Percentiles rank a stretch among this genome's conserved stretches.
phyloP scores from a whole-genome alignment of 352 stramenopile species.

The Thalassiosira livingstoniorum region DNA sequence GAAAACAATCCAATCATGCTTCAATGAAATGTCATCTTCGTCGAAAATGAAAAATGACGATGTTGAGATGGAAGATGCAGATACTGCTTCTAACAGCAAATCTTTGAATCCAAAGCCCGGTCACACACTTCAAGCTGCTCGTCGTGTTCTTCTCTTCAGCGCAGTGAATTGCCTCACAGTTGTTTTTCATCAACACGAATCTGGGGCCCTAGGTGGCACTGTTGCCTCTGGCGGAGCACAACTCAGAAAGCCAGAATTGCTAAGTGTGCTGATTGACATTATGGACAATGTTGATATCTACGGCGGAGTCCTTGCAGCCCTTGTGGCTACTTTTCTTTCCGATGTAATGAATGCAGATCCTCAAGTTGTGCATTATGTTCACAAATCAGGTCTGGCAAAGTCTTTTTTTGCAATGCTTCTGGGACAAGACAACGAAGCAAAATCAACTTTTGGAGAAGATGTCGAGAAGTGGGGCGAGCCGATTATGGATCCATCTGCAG shows the following conservation, averaged over 20 bases:
- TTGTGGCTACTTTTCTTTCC: conserved; percentile 91
- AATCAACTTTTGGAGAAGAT: conserved; percentile 59
- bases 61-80: background rate
- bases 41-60: background rate
- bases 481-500: conserved; percentile 87
- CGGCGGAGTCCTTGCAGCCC: conserved; percentile 92
- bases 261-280: conserved; percentile 90
- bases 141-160: conserved; percentile 82
- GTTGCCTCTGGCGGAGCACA: conserved; percentile 61
- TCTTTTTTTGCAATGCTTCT: conserved; percentile 93
- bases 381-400: conserved; percentile 91
- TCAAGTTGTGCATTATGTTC: conserved; percentile 94
- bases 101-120: background rate
- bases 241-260: conserved; percentile 87
- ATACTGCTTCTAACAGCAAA: background rate
- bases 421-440: conserved; percentile 83
- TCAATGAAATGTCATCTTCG: background rate
- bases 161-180: conserved; percentile 85
- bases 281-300: conserved; percentile 91
- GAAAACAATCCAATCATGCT: conserved; percentile 44
- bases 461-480: conserved; percentile 72
- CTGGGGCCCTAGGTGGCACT: conserved; percentile 27
- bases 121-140: conserved; percentile 51
- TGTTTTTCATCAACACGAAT: conserved; percentile 83
- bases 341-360: conserved; percentile 98